Evolutionary conservation across 208 protist species (phyloP), one percentile per base, ranked within the genome.

Genomic region (Crithidia mellificae): DNA sequence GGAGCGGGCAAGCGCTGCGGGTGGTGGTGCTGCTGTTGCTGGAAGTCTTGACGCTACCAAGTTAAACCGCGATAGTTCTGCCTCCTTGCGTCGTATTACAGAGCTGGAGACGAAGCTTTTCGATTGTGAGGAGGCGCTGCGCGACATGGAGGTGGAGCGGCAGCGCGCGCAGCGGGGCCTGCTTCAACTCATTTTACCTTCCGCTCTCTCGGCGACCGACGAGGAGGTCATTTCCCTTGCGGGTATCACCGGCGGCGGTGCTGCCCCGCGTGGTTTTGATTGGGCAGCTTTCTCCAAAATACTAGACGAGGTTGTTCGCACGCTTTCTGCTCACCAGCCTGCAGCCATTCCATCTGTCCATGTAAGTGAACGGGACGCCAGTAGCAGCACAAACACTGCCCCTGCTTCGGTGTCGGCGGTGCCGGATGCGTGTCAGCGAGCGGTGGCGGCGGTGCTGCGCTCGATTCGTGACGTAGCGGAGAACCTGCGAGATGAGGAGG

Each of bases 61-160:
- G n/a, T n/a, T n/a, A n/a, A n/a, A n/a, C n/a, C 17, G 30, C 32
- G 32, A 19, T 7, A 56, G 32, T 8, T 27, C 36, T 19, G 39
- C 67, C n/a, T 36, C 51, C 11, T 34, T 54, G 57, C n/a, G n/a
- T n/a, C 68, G 68, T 38, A 17, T 67, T 15, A 30, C 20, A 15
- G 36, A 66, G 50, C 11, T 61, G 22, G 57, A 73, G 36, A 11
- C 49, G 20, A 72, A 65, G 24, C 62, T 75, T 0, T 24, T 44
- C 1, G 64, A 77, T 19, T 59, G 44, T 32, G 66, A 78, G 15
- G 67, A 63, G 6, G 54, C 25, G 1, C 38, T 65, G 32, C 30
- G 30, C n/a, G 38, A 24, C 11, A 58, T 52, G 5, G 55, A 82
- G 44, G 34, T 15, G 20, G 46, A 63, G 44, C 63, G 67, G 12